Conservation (phyloP, 2,329 filamentous ascomycete species). For the Knoxdaviesia proteae region DNA sequence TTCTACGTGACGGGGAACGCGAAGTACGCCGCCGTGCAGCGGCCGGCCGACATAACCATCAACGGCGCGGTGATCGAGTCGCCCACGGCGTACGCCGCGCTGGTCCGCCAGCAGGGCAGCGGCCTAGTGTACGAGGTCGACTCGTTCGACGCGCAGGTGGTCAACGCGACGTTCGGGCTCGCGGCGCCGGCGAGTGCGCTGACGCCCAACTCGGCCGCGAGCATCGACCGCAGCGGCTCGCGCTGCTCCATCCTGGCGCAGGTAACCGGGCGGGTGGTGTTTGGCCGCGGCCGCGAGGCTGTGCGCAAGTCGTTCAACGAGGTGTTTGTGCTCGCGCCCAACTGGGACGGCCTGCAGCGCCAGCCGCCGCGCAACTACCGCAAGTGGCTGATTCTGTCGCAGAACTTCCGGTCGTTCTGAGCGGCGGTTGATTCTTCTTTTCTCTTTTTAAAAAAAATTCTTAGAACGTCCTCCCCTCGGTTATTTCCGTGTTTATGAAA, state of each 20-base stretch:
- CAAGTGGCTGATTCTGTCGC: slow-evolving; percentile 47
- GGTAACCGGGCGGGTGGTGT: slow-evolving; percentile 51
- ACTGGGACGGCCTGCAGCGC: slow-evolving; percentile 35
- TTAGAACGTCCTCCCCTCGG: no score
- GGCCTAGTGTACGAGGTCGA: slow-evolving; percentile 50
- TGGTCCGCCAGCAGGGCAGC: slow-evolving; percentile 43
- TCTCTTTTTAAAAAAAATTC: neutral
- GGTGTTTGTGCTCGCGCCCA: slow-evolving; percentile 61
- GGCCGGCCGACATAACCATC: slow-evolving; percentile 52
- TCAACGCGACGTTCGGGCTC: slow-evolving; percentile 45
- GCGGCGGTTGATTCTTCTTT: neutral
- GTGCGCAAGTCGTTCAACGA: slow-evolving; percentile 57
- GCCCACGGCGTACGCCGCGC: slow-evolving; percentile 42
- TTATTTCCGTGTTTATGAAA: no score
- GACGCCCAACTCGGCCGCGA: slow-evolving; percentile 17
- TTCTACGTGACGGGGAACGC: slow-evolving; percentile 40
- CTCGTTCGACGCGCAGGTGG: slow-evolving; percentile 55
- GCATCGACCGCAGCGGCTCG: slow-evolving; percentile 27
- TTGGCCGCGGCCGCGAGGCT: slow-evolving; percentile 40
- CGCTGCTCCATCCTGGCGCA: slow-evolving; percentile 53
- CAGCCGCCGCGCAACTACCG: slow-evolving; percentile 31
- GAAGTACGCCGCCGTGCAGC: slow-evolving; percentile 7
- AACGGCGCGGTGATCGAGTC: slow-evolving; percentile 51
- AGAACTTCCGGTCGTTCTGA: slow-evolving; percentile 43
- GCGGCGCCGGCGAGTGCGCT: slow-evolving; percentile 24